Conservation (phyloP, 768 basidiomycete genomes). For the Pseudohyphozyma bogoriensis region DNA sequence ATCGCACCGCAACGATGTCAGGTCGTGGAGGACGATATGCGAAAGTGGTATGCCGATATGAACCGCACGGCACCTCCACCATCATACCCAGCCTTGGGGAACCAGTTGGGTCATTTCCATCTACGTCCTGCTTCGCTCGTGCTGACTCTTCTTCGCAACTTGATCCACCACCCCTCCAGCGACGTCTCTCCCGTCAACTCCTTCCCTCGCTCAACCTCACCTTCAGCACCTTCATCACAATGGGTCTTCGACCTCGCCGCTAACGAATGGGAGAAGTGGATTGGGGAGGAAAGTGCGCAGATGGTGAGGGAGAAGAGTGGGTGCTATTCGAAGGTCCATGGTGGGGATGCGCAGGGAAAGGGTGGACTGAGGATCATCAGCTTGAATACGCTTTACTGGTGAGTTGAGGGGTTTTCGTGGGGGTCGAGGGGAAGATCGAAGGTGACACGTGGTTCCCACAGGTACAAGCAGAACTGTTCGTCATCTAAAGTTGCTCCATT, state of each 20-base stretch:
- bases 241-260: constrained; percentile 45
- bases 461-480: constrained; percentile 14
- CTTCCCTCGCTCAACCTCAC: constrained; percentile 48
- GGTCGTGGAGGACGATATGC: constrained; percentile 11
- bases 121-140: constrained; percentile 43
- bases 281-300: constrained; percentile 42
- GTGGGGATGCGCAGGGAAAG: too few species aligned
- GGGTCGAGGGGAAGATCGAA: too few species aligned
- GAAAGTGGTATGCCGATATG: constrained; percentile 13
- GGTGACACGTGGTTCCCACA: background rate
- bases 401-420: background rate
- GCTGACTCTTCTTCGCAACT: background rate
- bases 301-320: constrained; percentile 47
- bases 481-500: background rate
- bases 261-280: constrained; percentile 42
- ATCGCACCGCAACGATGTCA: background rate
- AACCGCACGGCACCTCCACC: too few species aligned
- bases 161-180: constrained; percentile 35
- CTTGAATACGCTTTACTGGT: constrained; percentile 46
- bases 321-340: constrained; percentile 46
- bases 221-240: constrained; percentile 37
- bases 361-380: constrained; percentile 50
- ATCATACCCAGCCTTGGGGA: constrained; percentile 27
- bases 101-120: too few species aligned
- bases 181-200: constrained; percentile 52